phyloP scores from a whole-genome alignment of 768 basidiomycete species.

The Tricholoma matsutake region DNA sequence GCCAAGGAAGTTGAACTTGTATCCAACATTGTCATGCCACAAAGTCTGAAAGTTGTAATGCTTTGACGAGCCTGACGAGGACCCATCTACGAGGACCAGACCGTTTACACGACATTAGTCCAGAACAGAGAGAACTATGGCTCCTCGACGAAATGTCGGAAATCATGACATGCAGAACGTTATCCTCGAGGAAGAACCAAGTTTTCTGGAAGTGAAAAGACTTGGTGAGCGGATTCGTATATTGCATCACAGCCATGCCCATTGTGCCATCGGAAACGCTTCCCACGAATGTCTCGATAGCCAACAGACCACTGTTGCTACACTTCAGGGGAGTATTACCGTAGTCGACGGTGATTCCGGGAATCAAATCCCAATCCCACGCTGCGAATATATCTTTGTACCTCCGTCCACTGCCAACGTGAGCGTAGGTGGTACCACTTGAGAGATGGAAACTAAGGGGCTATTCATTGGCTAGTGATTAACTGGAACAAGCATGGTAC shows the following conservation, averaged over 20 bases:
- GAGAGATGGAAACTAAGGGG: constrained; percentile 71
- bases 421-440: constrained; percentile 62
- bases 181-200: constrained; percentile 70
- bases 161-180: constrained; percentile 62
- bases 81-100: constrained; percentile 42
- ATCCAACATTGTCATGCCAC: constrained; percentile 68
- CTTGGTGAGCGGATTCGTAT: constrained; percentile 58
- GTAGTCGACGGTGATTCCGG: constrained; percentile 70
- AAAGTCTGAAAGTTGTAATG: constrained; percentile 33
- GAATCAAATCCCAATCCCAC: constrained; percentile 79
- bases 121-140: constrained; percentile 51
- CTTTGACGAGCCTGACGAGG: background rate
- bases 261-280: constrained; percentile 56
- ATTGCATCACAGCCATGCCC: constrained; percentile 66
- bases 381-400: constrained; percentile 72
- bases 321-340: constrained; percentile 53
- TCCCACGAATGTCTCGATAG: constrained; percentile 60
- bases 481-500: background rate
- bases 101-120: constrained; percentile 57
- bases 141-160: constrained; percentile 45
- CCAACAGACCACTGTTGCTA: constrained; percentile 36
- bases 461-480: constrained; percentile 23
- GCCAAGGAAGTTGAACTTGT: constrained; percentile 24
- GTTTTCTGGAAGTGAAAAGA: constrained; percentile 62
- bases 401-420: constrained; percentile 61